Evolutionary conservation across 2,329 filamentous ascomycete genomes (phyloP).

Genomic region (Fusarium sublunatum): DNA sequence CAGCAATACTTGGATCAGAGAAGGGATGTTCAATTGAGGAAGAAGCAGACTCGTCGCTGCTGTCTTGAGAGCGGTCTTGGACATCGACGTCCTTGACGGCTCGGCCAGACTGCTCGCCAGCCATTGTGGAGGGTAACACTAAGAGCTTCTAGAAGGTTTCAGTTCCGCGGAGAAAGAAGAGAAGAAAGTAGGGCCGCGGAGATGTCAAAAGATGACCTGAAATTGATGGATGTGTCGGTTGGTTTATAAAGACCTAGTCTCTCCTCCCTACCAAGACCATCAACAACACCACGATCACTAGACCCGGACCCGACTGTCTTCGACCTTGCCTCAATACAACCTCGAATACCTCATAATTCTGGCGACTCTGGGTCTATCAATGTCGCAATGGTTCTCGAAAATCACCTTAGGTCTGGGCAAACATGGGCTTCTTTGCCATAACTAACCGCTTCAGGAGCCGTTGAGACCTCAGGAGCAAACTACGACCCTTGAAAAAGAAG

Average conservation of each 20-base stretch:
- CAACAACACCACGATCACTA: background rate
- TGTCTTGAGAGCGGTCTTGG: conserved; percentile 34
- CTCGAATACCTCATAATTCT: background rate
- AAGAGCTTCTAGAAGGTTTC: background rate
- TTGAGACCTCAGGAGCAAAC: background rate
- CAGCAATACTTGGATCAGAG: conserved; percentile 61
- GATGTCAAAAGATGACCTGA: conserved; percentile 17
- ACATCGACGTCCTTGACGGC: conserved; percentile 29
- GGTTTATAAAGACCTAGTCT: conserved; percentile 39
- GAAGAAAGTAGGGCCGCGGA: conserved; percentile 24
- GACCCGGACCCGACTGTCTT: background rate
- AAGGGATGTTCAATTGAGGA: conserved; percentile 57
- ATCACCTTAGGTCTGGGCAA: conserved; percentile 42
- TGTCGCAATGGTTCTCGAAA: conserved; percentile 42
- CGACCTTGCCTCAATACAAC: background rate
- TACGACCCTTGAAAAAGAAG: background rate
- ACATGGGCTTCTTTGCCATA: background rate
- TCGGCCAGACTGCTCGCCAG: conserved; percentile 13
- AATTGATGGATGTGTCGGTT: conserved; percentile 23
- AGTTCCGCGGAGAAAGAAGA: conserved; percentile 21
- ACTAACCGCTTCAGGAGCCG: conserved; percentile 2
- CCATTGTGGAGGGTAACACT: conserved; percentile 26
- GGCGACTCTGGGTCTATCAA: conserved; percentile 21
- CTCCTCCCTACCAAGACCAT: background rate
- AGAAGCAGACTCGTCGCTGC: conserved; percentile 37